Conservation (phyloP, 2,329 filamentous ascomycete species). For the Colletotrichum sp. region DNA sequence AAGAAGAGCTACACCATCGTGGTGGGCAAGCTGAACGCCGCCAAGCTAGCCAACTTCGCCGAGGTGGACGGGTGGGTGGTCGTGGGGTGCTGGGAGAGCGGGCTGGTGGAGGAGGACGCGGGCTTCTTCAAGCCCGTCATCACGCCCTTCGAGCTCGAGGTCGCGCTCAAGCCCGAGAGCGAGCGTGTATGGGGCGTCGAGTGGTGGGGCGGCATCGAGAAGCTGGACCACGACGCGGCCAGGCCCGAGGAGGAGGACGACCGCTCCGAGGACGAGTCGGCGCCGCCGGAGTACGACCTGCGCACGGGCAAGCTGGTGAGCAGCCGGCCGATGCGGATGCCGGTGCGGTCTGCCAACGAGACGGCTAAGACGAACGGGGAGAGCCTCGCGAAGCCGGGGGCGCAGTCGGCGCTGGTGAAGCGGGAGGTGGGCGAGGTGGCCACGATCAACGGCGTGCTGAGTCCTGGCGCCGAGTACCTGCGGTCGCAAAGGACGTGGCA, state of each 20-base stretch:
- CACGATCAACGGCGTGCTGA: conserved; percentile 83
- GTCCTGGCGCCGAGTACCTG: conserved; percentile 88
- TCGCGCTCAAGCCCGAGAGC: conserved; percentile 77
- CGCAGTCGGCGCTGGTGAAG: conserved; percentile 60
- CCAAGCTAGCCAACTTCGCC: conserved; percentile 94
- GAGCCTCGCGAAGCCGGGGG: conserved; percentile 23
- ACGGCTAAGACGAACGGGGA: conserved; percentile 19
- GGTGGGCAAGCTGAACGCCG: conserved; percentile 93
- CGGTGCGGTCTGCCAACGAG: conserved; percentile 27
- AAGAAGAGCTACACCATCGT: conserved; percentile 98
- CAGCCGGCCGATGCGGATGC: conserved; percentile 73
- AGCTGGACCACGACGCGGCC: conserved; percentile 53
- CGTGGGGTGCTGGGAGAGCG: conserved; percentile 97
- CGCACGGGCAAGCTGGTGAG: conserved; percentile 85
- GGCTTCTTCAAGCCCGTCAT: conserved; percentile 89
- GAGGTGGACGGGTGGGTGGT: conserved; percentile 98
- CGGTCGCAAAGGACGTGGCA: conserved; percentile 87
- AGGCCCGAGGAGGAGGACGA: conserved; percentile 1
- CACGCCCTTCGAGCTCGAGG: conserved; percentile 90
- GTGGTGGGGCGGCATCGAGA: conserved; percentile 88
- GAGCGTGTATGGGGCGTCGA: conserved; percentile 84
- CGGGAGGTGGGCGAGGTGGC: conserved; percentile 72
- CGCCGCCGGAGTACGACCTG: conserved; percentile 90
- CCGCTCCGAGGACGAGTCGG: conserved; percentile 68
- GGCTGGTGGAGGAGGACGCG: conserved; percentile 80